Evolutionary conservation across 1,284 basidiomycete genomes (phyloP).

Genomic region (Pseudozyma sp.): DNA sequence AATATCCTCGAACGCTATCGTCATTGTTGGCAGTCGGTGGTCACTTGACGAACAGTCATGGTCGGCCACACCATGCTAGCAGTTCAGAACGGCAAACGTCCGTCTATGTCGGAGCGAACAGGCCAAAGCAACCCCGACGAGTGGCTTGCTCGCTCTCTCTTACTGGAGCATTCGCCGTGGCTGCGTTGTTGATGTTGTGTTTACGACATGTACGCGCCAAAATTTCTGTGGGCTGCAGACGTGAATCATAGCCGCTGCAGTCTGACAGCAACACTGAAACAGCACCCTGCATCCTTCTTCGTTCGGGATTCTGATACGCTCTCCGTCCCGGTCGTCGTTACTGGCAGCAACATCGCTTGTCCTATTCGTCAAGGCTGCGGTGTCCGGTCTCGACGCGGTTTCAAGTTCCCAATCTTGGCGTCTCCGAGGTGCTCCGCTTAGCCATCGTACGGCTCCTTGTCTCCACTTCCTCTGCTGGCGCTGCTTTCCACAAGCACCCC

Average conservation of each 20-base stretch:
- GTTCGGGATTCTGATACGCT: not conserved
- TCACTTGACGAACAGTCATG: too few relatives aligned
- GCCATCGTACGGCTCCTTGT: not conserved
- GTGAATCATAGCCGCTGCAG: not conserved
- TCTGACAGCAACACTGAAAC: constrained; percentile 1
- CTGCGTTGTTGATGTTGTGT: too few relatives aligned
- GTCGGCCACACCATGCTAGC: too few relatives aligned
- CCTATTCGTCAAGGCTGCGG: too few relatives aligned
- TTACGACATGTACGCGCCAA: not conserved
- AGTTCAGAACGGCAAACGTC: too few relatives aligned
- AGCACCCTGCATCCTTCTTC: not conserved
- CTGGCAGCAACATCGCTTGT: too few relatives aligned
- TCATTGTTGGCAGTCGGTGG: too few relatives aligned
- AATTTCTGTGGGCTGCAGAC: not conserved
- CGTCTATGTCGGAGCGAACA: too few relatives aligned
- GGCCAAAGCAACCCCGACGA: too few relatives aligned
- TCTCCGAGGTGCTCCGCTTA: constrained; percentile 7
- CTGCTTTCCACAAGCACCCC: not conserved
- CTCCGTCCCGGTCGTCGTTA: too few relatives aligned
- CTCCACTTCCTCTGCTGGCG: constrained; percentile 1
- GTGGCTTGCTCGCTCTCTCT: too few relatives aligned
- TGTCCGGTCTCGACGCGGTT: not conserved
- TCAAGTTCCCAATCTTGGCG: constrained; percentile 5
- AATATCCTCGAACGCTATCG: not conserved
- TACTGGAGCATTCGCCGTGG: too few relatives aligned